A percentile compares a stretch with the other conserved stretches of the same genome.
phyloP scores from a whole-genome alignment of 345 rosid species.

The Dimocarpus longan region DNA sequence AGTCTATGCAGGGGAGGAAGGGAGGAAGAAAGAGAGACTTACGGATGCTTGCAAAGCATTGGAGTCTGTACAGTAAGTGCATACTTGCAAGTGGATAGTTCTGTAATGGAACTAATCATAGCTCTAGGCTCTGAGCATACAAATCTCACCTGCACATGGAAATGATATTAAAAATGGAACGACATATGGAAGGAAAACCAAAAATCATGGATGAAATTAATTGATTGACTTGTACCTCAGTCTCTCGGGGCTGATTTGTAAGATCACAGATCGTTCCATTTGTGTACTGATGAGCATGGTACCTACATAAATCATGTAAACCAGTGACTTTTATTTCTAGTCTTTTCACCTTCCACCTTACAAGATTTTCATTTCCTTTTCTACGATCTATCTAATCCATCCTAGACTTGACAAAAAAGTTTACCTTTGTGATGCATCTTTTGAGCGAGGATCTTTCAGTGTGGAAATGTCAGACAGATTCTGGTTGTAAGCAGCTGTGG shows the following conservation, averaged over 20 bases:
- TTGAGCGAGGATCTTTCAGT: conserved; percentile 75
- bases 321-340: background rate
- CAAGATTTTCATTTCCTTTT: background rate
- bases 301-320: conserved; percentile 43
- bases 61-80: conserved; percentile 84
- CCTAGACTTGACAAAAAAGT: background rate
- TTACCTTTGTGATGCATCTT: conserved; percentile 88
- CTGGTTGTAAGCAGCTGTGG: conserved; percentile 75
- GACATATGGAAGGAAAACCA: background rate
- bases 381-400: background rate
- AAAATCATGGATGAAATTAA: background rate
- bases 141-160: conserved; percentile 75
- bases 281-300: conserved; percentile 82
- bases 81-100: conserved; percentile 94
- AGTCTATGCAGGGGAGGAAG: background rate
- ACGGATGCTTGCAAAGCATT: conserved; percentile 92
- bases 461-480: conserved; percentile 72
- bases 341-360: background rate
- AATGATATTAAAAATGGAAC: background rate
- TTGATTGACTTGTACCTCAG: conserved; percentile 55
- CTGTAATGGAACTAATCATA: conserved; percentile 89
- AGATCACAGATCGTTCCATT: conserved; percentile 95
- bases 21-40: conserved; percentile 37
- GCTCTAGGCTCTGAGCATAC: conserved; percentile 90
- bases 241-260: conserved; percentile 80